Percentiles rank a stretch among this genome's conserved stretches.
phyloP scores from a whole-genome alignment of 192 early-diverging fungal genomes.

The Coemansia sp. region DNA sequence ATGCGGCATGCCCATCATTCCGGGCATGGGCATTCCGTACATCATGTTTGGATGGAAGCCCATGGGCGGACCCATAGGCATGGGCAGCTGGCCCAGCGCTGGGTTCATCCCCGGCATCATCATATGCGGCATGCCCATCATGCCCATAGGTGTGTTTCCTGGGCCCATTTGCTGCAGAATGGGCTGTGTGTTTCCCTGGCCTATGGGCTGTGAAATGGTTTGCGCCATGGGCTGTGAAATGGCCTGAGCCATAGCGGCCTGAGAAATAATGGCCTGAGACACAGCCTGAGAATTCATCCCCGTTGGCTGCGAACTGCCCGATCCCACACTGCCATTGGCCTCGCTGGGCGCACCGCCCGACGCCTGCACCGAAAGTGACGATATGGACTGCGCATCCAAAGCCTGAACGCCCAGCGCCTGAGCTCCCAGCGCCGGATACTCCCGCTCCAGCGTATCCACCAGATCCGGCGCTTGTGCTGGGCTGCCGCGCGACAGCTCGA shows the following conservation, averaged over 20 bases:
- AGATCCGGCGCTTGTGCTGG: constrained; percentile 29
- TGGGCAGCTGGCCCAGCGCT: not conserved
- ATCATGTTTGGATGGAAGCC: constrained; percentile 49
- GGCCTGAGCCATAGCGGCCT: not conserved
- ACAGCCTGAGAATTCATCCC: constrained; percentile 15
- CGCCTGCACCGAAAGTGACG: constrained; percentile 49
- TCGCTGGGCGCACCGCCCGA: constrained; percentile 41
- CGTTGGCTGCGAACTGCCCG: constrained; percentile 32
- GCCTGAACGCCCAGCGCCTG: not conserved
- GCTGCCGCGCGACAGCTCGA: constrained; percentile 48
- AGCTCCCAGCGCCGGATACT: constrained; percentile 31
- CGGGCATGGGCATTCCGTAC: constrained; percentile 52
- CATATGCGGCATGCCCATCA: too few species aligned
- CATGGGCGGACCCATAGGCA: constrained; percentile 29
- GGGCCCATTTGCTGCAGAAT: too few species aligned
- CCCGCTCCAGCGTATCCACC: constrained; percentile 44
- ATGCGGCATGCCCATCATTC: constrained; percentile 13
- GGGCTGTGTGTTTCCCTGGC: too few species aligned
- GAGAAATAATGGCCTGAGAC: not conserved
- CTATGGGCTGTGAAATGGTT: too few species aligned
- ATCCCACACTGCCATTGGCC: constrained; percentile 8
- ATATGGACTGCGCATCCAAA: constrained; percentile 39
- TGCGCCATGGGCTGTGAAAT: too few species aligned
- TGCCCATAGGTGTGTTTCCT: too few species aligned
- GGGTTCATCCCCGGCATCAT: not conserved